phyloP scores from a whole-genome alignment of 106 monocot genomes.

The Dendrobium catenatum region DNA sequence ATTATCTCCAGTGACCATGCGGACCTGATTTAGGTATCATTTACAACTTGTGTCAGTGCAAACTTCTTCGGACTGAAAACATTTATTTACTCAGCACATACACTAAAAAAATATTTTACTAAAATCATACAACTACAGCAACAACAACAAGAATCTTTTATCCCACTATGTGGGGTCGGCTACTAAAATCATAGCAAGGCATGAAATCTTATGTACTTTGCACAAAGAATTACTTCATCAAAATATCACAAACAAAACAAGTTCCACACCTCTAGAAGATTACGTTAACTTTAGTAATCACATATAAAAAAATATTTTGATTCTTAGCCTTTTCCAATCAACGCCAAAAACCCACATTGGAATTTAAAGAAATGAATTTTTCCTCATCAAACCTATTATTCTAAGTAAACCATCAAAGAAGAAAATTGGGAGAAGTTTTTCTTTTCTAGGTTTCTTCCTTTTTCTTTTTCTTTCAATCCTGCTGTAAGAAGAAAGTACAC shows the following conservation, averaged over 20 bases:
- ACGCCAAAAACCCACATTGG: background rate
- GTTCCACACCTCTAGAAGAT: background rate
- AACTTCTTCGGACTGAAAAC: background rate
- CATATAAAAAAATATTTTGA: background rate
- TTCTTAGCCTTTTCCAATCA: background rate
- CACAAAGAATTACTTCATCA: background rate
- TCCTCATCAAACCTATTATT: background rate
- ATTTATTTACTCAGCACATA: background rate
- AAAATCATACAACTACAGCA: too few species aligned
- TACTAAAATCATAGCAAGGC: background rate
- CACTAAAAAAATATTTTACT: background rate
- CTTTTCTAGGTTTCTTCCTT: background rate
- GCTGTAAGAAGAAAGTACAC: background rate
- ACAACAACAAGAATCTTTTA: too few species aligned
- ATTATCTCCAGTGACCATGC: conserved; percentile 36
- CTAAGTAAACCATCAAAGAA: background rate
- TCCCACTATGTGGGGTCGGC: too few species aligned
- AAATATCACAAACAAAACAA: background rate
- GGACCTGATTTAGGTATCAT: conserved; percentile 45
- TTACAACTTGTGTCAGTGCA: background rate
- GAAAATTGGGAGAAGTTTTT: background rate
- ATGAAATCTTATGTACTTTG: background rate
- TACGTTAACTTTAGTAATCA: background rate
- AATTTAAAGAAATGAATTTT: background rate
- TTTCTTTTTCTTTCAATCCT: background rate